These are phyloP conservation scores for Magnaporthales sp. DNA, from an alignment of 2,329 filamentous ascomycete genomes.

Conservation along the genomic window DNA sequence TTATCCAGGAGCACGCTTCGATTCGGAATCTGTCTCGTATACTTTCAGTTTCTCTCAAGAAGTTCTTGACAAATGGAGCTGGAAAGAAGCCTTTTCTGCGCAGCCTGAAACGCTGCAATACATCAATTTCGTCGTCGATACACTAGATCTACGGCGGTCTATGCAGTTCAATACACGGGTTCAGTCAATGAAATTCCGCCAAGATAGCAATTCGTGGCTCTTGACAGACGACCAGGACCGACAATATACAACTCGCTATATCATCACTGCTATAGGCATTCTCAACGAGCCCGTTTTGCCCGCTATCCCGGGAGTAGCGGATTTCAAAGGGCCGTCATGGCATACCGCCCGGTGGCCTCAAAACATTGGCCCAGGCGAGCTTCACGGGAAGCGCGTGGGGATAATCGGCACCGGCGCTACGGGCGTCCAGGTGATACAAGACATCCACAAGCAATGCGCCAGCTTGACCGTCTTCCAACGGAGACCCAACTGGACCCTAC, in stretches of 20 bases:
- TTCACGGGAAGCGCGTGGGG: slow-evolving; percentile 17
- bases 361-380: slow-evolving; percentile 8
- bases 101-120: slow-evolving; percentile 28
- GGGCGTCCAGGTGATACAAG: slow-evolving; percentile 20
- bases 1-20: slow-evolving; percentile 22
- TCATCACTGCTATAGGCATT: slow-evolving; percentile 19
- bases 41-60: slow-evolving; percentile 31
- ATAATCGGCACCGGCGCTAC: slow-evolving; percentile 21
- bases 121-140: slow-evolving; percentile 26
- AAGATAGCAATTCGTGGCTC: slow-evolving; percentile 16
- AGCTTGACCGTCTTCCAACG: slow-evolving; percentile 18
- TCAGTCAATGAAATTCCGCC: slow-evolving; percentile 18
- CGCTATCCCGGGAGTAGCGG: slow-evolving; percentile 20
- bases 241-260: slow-evolving; percentile 16
- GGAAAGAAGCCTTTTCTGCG: slow-evolving; percentile 23
- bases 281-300: slow-evolving; percentile 23
- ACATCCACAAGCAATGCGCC: slow-evolving; percentile 15
- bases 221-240: slow-evolving; percentile 17
- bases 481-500: slow-evolving; percentile 16
- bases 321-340: slow-evolving; percentile 17
- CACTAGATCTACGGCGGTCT: slow-evolving; percentile 22
- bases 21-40: slow-evolving; percentile 36
- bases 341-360: slow-evolving; percentile 19
- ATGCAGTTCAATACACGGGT: slow-evolving; percentile 22
- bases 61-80: slow-evolving; percentile 31